Evolutionary conservation across 1,139 yeast genomes (phyloP), one percentile per base, ranked within the genome.

Genomic region (Taphrina deformans): DNA sequence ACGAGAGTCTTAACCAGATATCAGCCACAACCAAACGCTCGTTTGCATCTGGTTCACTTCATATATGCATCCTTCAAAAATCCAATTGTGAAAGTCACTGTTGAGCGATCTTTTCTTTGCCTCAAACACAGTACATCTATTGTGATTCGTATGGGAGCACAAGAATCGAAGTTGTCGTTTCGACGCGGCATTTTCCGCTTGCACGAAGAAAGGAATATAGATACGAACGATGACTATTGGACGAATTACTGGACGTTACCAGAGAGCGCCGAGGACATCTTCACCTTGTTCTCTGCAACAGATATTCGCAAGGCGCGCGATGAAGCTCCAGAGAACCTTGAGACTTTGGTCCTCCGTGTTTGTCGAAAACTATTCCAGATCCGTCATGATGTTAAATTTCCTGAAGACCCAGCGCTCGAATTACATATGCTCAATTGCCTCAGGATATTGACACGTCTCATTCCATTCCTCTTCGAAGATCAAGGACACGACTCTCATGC

Each of bases 131-230:
- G n/a, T n/a, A n/a, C n/a, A n/a, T n/a, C n/a, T n/a, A n/a, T n/a
- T n/a, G n/a, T n/a, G n/a, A n/a, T n/a, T n/a, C n/a, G n/a, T 18
- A 89, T 89, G 96, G 91, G 87, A 55, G 82, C 87, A 38, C 78
- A 86, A 21, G 95, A 89, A 67, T 88, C 92, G 27, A 86, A 82
- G 70, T 77, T 83, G 40, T 78, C 80, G 66, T 83, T 84, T 73
- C 85, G 83, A 73, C 81, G 81, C 71, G 89, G 85, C 70, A 82
- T 90, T 69, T 81, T 82, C 72, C 79, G 81, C 69, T 79, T 90
- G 41, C 85, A 87, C 12, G 91, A 86, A 67, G 82, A 69, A 24
- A 68, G 72, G 1, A 50, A 81, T 26, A 79, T 86, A 21, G 77
- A 83, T 0, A 72, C 73, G 0, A 75, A 77, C 35, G 85, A 84